Evolutionary conservation across 2,329 filamentous ascomycete genomes (phyloP), one percentile per base, ranked within the genome.

Genomic region (Fusarium mangiferae): DNA sequence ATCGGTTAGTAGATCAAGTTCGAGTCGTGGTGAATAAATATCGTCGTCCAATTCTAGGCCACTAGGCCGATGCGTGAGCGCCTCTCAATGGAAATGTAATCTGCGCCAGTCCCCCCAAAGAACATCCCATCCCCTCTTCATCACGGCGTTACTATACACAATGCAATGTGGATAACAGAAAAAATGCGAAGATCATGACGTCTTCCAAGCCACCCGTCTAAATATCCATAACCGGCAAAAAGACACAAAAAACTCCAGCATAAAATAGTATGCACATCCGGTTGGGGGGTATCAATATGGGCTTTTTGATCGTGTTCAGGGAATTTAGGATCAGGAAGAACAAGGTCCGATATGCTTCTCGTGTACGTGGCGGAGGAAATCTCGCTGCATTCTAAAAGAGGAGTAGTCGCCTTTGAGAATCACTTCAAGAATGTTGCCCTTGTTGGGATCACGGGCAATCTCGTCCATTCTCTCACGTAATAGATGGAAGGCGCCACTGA

Each of bases 351-450:
- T 80, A 17, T 73, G 76, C 68, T 81, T 83, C 64, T 84, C 82
- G 62, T 89, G 88, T 5, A 92, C 80, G 41, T 85, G 82, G 58
- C 84, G 84, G 14, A 95, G 83, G 73, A 88, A 92, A 18, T 88
- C 84, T 59, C 95, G 89, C 81, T 97, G 94, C 46, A 86, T 81
- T 26, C 88, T 84, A 78, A 97, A 97, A 5, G 90, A 89, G 11
- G 88, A 87, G 81, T 98, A 98, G 78, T 97, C 92, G 60, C 94
- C 95, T 17, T 88, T 92, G 60, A 97, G 85, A 44, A 98, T 88
- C 44, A 90, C 87, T 39, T 89, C 89, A 12, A 98, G 88, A 30
- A 98, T 89, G 28, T 79, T 75, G 24, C 80, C 79, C 2, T 66
- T 62, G 11, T 73, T 60, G 0, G 80, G 75, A 14, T 80, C 77